A percentile compares a stretch with the other conserved stretches of the same genome.
phyloP scores from a whole-genome alignment of 2,329 filamentous ascomycete genomes.

The Aspergillus brasiliensis region DNA sequence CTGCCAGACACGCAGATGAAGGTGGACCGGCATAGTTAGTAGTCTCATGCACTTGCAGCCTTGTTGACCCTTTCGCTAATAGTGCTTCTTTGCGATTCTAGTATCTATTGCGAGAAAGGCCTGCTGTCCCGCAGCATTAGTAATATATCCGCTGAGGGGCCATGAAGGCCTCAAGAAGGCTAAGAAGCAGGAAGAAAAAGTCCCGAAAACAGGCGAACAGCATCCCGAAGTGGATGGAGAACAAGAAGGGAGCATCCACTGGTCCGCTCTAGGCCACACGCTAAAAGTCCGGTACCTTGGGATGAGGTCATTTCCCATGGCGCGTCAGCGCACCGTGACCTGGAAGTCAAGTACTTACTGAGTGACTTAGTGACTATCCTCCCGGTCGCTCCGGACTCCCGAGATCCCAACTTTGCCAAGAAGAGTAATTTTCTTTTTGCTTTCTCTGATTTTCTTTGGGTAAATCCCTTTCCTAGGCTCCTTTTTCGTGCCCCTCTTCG shows the following conservation, averaged over 20 bases:
- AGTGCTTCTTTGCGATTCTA: not conserved
- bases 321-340: conserved; percentile 17
- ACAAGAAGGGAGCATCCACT: not conserved
- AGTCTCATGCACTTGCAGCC: not conserved
- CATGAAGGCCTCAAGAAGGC: not conserved
- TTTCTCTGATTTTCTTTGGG: not conserved
- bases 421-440: not conserved
- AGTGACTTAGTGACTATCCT: too few species aligned
- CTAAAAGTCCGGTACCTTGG: conserved; percentile 21
- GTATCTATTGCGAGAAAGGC: not conserved
- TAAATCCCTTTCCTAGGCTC: not conserved
- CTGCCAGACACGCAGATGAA: not conserved
- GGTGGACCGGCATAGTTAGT: not conserved
- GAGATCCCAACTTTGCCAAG: conserved; percentile 4
- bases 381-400: conserved; percentile 20
- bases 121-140: not conserved
- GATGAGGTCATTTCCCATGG: conserved; percentile 23
- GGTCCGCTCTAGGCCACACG: conserved; percentile 13
- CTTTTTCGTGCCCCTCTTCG: not conserved
- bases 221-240: not conserved
- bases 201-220: not conserved
- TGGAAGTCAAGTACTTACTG: conserved; percentile 12
- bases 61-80: not conserved
- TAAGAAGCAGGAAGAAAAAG: not conserved
- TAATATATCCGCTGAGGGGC: not conserved